Conservation (phyloP, 2,329 filamentous ascomycete species). For the Coleophoma eucalyptorum region DNA sequence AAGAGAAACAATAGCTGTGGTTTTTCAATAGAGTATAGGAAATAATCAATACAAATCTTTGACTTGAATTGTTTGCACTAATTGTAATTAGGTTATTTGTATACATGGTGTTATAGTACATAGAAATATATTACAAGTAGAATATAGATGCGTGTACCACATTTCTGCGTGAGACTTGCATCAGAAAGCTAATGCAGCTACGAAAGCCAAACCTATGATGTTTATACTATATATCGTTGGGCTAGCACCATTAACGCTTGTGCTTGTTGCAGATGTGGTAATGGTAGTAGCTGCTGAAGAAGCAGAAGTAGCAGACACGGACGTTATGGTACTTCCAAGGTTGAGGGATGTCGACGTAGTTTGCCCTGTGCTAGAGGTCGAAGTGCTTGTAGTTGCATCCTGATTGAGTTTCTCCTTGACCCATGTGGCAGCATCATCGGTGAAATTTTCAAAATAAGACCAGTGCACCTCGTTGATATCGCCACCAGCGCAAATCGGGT, state of each 20-base stretch:
- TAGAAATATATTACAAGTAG: no score
- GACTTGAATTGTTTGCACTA: no score
- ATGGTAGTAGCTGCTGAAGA: neutral
- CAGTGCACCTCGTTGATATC: conserved; percentile 28
- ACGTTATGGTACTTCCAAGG: neutral
- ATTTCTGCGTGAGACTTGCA: neutral
- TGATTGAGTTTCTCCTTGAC: neutral
- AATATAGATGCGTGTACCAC: neutral
- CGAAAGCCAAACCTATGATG: neutral
- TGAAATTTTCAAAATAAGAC: conserved; percentile 33
- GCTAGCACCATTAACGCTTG: neutral
- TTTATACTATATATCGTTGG: neutral
- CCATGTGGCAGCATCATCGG: neutral
- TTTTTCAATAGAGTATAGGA: no score
- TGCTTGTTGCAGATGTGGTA: neutral
- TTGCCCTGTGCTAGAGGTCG: neutral
- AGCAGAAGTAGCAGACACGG: neutral
- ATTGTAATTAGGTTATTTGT: no score
- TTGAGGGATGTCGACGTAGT: neutral
- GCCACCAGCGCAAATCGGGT: conserved; percentile 36
- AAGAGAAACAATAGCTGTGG: no score
- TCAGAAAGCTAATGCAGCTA: neutral
- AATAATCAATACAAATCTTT: no score
- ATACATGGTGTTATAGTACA: no score
- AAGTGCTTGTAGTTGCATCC: neutral